phyloP scores from a whole-genome alignment of 2,329 filamentous ascomycete species.

The Fusarium aywerte region DNA sequence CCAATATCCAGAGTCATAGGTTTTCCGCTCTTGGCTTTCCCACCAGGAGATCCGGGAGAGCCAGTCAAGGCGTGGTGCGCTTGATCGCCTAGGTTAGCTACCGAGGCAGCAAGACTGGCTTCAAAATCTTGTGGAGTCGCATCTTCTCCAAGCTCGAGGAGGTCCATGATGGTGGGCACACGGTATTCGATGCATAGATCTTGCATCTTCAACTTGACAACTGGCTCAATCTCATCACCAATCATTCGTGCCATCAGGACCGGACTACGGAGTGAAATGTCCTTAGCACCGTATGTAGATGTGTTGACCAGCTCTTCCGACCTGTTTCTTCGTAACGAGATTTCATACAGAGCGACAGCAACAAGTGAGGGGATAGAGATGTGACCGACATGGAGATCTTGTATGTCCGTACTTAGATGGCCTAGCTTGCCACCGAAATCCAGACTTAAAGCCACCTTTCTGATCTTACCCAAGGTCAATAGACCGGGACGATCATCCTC shows the following conservation, averaged over 20 bases:
- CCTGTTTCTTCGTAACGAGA: slow-evolving; percentile 72
- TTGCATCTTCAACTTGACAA: slow-evolving; percentile 86
- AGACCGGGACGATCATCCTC: slow-evolving; percentile 95
- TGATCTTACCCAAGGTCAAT: slow-evolving; percentile 76
- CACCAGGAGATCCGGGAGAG: slow-evolving; percentile 41
- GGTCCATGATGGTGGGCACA: slow-evolving; percentile 82
- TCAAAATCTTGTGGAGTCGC: slow-evolving; percentile 79
- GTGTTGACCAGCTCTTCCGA: slow-evolving; percentile 77
- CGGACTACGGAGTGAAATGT: slow-evolving; percentile 45
- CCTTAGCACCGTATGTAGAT: slow-evolving; percentile 45
- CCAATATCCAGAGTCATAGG: slow-evolving; percentile 77
- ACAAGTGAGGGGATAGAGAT: slow-evolving; percentile 86
- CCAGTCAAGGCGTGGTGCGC: slow-evolving; percentile 61
- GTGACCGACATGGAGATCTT: slow-evolving; percentile 77
- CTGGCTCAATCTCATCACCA: slow-evolving; percentile 92
- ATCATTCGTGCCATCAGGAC: slow-evolving; percentile 91
- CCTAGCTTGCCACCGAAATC: slow-evolving; percentile 78
- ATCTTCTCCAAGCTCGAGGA: slow-evolving; percentile 76
- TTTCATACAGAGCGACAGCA: slow-evolving; percentile 75
- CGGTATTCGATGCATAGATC: slow-evolving; percentile 90
- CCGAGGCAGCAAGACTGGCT: slow-evolving; percentile 78
- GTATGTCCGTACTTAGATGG: slow-evolving; percentile 65
- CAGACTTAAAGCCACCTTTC: slow-evolving; percentile 69
- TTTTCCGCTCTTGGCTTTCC: slow-evolving; percentile 55
- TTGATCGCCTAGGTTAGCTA: slow-evolving; percentile 78